phyloP scores from a whole-genome alignment of 495 filamentous ascomycete genomes.

The Astrocystis sublimbata region DNA sequence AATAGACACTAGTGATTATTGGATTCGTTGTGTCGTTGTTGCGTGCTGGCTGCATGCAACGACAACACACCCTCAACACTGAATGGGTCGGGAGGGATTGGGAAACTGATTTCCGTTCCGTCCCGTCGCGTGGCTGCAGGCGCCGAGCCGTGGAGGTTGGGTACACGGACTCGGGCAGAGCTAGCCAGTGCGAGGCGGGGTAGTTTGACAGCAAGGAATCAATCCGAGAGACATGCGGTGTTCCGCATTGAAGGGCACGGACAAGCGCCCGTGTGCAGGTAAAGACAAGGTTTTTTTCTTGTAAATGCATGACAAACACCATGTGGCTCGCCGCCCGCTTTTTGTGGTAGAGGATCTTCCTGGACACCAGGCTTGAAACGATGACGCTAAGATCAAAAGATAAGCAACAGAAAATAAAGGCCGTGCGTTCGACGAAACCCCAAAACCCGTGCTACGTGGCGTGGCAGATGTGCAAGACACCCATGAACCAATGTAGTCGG shows the following conservation, averaged over 20 bases:
- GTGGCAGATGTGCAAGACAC: neutral
- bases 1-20: constrained; percentile 19
- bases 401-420: neutral
- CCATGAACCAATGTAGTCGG: neutral
- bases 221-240: constrained; percentile 18
- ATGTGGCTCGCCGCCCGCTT: constrained; percentile 15
- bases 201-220: constrained; percentile 4
- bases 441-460: neutral
- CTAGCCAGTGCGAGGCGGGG: neutral
- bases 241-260: constrained; percentile 4
- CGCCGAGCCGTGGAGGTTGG: neutral
- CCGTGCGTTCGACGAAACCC: constrained; percentile 2
- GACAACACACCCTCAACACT: constrained; percentile 2
- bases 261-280: neutral
- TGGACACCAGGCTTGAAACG: constrained; percentile 6
- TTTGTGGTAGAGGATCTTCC: neutral
- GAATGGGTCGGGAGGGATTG: neutral
- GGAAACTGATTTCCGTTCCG: neutral
- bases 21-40: neutral
- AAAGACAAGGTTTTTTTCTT: constrained; percentile 5
- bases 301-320: constrained; percentile 15
- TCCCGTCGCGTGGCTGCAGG: constrained; percentile 19
- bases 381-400: constrained; percentile 6
- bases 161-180: neutral
- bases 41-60: constrained; percentile 1